Evolutionary conservation across 768 basidiomycete species (phyloP), one percentile per base, ranked within the genome.

Genomic region (Lentinula raphanica): DNA sequence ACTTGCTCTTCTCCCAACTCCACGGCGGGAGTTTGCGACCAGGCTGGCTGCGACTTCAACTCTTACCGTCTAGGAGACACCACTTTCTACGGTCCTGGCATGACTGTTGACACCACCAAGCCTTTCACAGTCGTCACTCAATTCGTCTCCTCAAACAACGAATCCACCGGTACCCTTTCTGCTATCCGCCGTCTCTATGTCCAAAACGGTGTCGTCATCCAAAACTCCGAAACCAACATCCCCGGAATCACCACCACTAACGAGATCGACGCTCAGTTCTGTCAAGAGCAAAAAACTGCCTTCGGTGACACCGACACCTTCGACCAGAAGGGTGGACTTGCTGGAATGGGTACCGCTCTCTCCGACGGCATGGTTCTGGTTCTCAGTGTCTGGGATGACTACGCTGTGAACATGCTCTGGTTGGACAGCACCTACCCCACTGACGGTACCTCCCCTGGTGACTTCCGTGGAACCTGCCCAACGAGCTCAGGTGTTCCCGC

Each of bases 331-430:
- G 79, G 79, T 55, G 79, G 79, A 32, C 65, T 81, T 35, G 61
- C 65, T n/a, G 64, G 59, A n/a, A 72, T 75, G 67, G 64, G 67
- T 21, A 63, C 62, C 49, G 65, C 78, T 8, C 66, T 79, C 61
- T 63, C 60, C 39, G 64, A 67, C 45, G 80, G 79, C 12, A 74
- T 79, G 71, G 77, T 77, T 32, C 66, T 79, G 50, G 74, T 74
- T 53, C 61, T 79, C n/a, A 54, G 58, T 36, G 2, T 60, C 32
- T 56, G 54, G 59, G 81, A 82, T 65, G 81, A 83, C 71, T 74
- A 83, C 65, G 71, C 70, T 36, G 80, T 69, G 56, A 71, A 76
- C 69, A 83, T 84, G 82, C 74, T 80, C 62, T 84, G 82, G 76
- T 78, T 83, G 67, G 80, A 83, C 73, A 69, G 71, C 63, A 71